Base-by-base conservation (phyloP, 352 stramenopile genomes). In the Globisporangium emineosum region DNA sequence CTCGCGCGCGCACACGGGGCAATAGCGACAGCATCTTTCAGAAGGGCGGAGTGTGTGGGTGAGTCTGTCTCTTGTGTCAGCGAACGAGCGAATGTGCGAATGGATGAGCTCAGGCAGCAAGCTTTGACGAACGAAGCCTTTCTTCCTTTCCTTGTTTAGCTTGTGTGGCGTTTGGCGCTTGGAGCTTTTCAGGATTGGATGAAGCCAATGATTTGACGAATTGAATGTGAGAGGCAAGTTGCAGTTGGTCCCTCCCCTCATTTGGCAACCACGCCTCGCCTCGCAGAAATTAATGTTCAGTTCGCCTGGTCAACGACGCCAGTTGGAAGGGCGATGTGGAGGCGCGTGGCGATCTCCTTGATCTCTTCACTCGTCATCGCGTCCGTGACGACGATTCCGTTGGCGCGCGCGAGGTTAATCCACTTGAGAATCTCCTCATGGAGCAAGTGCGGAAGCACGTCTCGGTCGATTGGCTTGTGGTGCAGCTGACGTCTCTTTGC, bases 141-240 rank as follows among this genome's bases (percentile, higher is more conserved):
- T 17, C 17, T 47, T 47, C 6, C 7, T 43, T 43, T 5, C 17
- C 33, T 42, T n/a, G n/a, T 4, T 42, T 8, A 15, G 37, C 35
- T 43, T 45, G 33, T 45, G 40, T 45, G 40, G 40, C 40, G 40
- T 45, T 45, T 45, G 40, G 40, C 40, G 40, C 23, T 23, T 47
- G 40, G 40, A 47, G 40, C 40, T 47, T 47, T 47, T 47, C 40
- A 29, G 50, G 51, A 50, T 62, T 67, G 53, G 53, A 60, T 55
- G 42, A 67, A 62, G 43, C 37, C 61, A 12, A 57, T 64, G 58
- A 64, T 64, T 59, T 33, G 49, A 62, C 67, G 68, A 65, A 40
- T 58, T 55, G 53, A 67, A 72, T 72, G 70, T 21, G 49, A 33
- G 40, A 47, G 23, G 30, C 67, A 77, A 71, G 60, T 77, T 77